These are phyloP conservation scores for Aspergillus sojae DNA, from an alignment of 2,329 filamentous ascomycete species.

Conservation along the genomic window DNA sequence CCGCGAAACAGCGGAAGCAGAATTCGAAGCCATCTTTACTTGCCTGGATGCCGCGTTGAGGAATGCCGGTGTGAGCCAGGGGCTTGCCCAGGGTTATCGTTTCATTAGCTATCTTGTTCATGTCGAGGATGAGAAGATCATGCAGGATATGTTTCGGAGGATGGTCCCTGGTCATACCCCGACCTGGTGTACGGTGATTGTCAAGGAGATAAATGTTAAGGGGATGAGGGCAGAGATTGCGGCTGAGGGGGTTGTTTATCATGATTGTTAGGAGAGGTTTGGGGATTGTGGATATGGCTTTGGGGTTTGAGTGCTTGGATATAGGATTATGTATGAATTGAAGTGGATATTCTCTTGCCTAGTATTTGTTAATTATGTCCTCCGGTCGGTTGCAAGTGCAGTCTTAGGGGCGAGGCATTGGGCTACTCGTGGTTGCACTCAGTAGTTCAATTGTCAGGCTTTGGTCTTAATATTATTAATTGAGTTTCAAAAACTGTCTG, in stretches of 20 bases:
- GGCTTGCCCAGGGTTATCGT: neutral
- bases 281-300: too few relatives aligned
- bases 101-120: neutral
- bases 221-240: constrained; percentile 16
- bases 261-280: neutral
- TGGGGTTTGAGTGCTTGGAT: too few relatives aligned
- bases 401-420: too few relatives aligned
- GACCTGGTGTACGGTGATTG: constrained; percentile 13
- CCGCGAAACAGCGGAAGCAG: neutral
- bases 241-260: neutral
- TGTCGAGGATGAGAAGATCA: neutral
- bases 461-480: too few relatives aligned
- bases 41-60: constrained; percentile 19
- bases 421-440: too few relatives aligned
- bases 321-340: too few relatives aligned
- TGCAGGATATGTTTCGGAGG: constrained; percentile 4
- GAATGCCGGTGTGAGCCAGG: constrained; percentile 9
- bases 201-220: constrained; percentile 9
- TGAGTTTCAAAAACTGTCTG: too few relatives aligned
- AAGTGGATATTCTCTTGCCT: too few relatives aligned
- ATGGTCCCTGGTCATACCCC: constrained; percentile 11
- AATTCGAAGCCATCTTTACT: constrained; percentile 20
- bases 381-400: too few relatives aligned
- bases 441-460: too few relatives aligned
- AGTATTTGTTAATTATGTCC: too few relatives aligned